Evolutionary conservation across 108 stramenopile species (phyloP).

Genomic region (Skeletonema marinoi): DNA sequence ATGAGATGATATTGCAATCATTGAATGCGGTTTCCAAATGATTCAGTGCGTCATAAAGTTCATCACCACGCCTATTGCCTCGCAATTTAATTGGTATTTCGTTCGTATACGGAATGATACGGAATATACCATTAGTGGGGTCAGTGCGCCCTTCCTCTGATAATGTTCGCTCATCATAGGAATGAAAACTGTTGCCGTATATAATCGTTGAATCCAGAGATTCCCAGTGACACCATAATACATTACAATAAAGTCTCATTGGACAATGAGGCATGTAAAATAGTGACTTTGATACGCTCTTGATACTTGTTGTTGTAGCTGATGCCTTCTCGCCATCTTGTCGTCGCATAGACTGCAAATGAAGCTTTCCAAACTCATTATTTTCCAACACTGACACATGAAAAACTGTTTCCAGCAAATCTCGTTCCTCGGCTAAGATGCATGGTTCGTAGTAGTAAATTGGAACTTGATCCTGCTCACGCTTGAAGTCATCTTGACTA

Average conservation of each 20-base stretch:
- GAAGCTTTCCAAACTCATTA: constrained; percentile 45
- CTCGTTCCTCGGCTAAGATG: constrained; percentile 32
- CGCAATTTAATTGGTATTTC: constrained; percentile 30
- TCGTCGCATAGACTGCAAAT: constrained; percentile 21
- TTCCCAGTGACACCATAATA: constrained; percentile 53
- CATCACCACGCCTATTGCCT: constrained; percentile 2
- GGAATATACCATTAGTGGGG: constrained; percentile 48
- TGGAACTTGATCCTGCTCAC: constrained; percentile 30
- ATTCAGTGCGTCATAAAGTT: constrained; percentile 22
- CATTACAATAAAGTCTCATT: constrained; percentile 57
- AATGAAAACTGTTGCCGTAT: constrained; percentile 51
- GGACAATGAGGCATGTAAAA: constrained; percentile 48
- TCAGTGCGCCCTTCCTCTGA: constrained; percentile 31
- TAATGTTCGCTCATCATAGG: constrained; percentile 43
- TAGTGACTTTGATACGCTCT: not conserved
- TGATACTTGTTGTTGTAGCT: not conserved
- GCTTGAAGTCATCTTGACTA: constrained; percentile 15
- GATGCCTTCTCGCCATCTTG: not conserved
- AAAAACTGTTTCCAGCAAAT: constrained; percentile 34
- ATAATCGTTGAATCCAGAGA: constrained; percentile 9
- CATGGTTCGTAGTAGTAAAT: constrained; percentile 54
- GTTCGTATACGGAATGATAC: constrained; percentile 22
- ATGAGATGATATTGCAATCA: constrained; percentile 53
- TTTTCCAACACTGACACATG: constrained; percentile 27
- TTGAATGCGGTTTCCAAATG: constrained; percentile 52